These are phyloP conservation scores for Plasmodium chabaudi DNA, from an alignment of 169 alveolate genomes.

Conservation along the genomic window DNA sequence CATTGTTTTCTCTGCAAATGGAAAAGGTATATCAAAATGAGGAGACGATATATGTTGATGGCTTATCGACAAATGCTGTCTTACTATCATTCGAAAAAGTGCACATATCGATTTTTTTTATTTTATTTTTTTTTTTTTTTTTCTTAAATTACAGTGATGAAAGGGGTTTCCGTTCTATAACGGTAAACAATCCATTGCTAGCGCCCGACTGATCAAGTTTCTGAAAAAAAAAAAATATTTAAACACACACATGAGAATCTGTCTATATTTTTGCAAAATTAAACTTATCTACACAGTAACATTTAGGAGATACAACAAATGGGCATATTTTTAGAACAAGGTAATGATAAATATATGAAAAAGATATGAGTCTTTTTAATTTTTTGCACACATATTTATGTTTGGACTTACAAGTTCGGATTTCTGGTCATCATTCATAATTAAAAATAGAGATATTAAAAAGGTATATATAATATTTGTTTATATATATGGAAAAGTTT, in stretches of 20 bases:
- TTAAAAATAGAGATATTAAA: constrained; percentile 9
- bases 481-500: background rate
- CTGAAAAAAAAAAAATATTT: background rate
- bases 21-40: too few relatives aligned
- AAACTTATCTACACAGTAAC: background rate
- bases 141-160: constrained; percentile 58
- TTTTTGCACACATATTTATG: background rate
- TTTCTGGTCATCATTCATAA: constrained; percentile 62
- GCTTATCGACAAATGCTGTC: too few relatives aligned
- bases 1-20: constrained; percentile 51
- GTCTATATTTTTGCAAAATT: background rate
- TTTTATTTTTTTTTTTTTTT: background rate
- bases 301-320: too few relatives aligned
- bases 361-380: background rate
- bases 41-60: background rate
- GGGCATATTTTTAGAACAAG: too few relatives aligned
- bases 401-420: constrained; percentile 42
- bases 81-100: too few relatives aligned
- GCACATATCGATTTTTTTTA: too few relatives aligned
- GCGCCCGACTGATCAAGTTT: constrained; percentile 51
- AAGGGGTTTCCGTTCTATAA: constrained; percentile 64
- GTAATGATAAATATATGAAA: too few relatives aligned
- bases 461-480: background rate
- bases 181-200: constrained; percentile 71
- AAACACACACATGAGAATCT: background rate